Evolutionary conservation across 2,329 filamentous ascomycete genomes (phyloP).

Genomic region (Aspergillus viridinutans): DNA sequence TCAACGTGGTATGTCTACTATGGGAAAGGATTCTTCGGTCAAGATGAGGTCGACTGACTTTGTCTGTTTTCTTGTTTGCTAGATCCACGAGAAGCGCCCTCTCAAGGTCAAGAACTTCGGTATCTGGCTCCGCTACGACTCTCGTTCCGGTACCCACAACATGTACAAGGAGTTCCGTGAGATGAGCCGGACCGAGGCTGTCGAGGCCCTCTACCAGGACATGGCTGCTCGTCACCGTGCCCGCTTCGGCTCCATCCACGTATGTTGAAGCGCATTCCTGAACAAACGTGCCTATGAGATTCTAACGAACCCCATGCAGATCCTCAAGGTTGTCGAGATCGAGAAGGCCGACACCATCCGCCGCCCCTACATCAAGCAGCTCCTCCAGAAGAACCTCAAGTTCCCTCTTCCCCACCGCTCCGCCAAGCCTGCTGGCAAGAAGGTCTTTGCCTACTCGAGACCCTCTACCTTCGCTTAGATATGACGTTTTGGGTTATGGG

Average conservation of each 20-base stretch:
- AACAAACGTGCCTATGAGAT: background rate
- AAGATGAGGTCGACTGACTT: conserved; percentile 10
- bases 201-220: conserved; percentile 97
- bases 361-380: conserved; percentile 99
- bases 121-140: conserved; percentile 99
- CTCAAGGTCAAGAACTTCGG: conserved; percentile 99
- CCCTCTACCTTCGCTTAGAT: conserved; percentile 96
- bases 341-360: conserved; percentile 93
- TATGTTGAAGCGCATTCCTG: conserved; percentile 51
- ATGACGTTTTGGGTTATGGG: conserved; percentile 36
- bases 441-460: conserved; percentile 88
- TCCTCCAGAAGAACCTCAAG: conserved; percentile 88
- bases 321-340: conserved; percentile 96
- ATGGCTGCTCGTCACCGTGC: conserved; percentile 99
- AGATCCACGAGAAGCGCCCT: conserved; percentile 99
- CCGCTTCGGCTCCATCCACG: conserved; percentile 97
- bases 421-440: conserved; percentile 75
- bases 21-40: background rate
- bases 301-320: conserved; percentile 51
- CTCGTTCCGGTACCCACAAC: conserved; percentile 99
- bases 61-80: conserved; percentile 4
- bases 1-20: conserved; percentile 76
- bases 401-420: conserved; percentile 98
- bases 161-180: conserved; percentile 99
- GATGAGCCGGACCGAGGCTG: conserved; percentile 91